A percentile compares a stretch with the other conserved stretches of the same genome.
phyloP scores from a whole-genome alignment of 2,329 filamentous ascomycete genomes.

The Fusarium devonianum region DNA sequence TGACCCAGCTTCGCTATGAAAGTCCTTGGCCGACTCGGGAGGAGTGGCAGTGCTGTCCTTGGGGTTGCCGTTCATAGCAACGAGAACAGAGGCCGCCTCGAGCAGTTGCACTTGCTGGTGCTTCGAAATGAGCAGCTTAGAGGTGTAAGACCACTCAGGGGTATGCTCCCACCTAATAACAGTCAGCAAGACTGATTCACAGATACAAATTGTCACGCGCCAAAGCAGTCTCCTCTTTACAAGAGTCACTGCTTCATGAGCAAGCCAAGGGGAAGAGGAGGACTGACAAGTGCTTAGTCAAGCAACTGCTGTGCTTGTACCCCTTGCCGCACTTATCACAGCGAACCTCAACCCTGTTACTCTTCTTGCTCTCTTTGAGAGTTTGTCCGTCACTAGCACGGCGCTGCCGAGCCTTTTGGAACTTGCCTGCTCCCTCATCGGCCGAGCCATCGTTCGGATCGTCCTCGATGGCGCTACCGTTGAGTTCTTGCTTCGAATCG shows the following conservation, averaged over 20 bases:
- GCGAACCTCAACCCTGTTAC: constrained; percentile 83
- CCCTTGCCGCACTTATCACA: constrained; percentile 99
- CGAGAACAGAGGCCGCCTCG: constrained; percentile 94
- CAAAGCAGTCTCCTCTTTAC: constrained; percentile 19
- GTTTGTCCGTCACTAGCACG: constrained; percentile 88
- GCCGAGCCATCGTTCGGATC: constrained; percentile 66
- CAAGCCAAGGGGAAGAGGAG: constrained; percentile 61
- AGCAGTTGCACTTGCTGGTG: constrained; percentile 98
- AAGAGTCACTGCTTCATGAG: constrained; percentile 46
- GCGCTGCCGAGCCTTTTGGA: constrained; percentile 59
- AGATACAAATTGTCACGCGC: constrained; percentile 27
- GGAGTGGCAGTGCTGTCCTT: constrained; percentile 64
- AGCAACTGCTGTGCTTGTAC: constrained; percentile 99
- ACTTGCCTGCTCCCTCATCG: constrained; percentile 59
- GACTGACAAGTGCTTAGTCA: constrained; percentile 99
- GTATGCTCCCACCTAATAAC: constrained; percentile 93
- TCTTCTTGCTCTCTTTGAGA: constrained; percentile 86
- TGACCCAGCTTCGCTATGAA: constrained; percentile 82
- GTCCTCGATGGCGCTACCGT: constrained; percentile 74
- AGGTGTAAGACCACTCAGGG: constrained; percentile 96
- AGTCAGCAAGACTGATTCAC: constrained; percentile 41
- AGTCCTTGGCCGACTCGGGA: constrained; percentile 70
- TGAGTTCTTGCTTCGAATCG: constrained; percentile 57
- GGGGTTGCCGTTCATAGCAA: constrained; percentile 77
- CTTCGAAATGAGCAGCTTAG: constrained; percentile 97